Conservation (phyloP, 768 basidiomycete genomes). For the Pulveroboletus sp. region DNA sequence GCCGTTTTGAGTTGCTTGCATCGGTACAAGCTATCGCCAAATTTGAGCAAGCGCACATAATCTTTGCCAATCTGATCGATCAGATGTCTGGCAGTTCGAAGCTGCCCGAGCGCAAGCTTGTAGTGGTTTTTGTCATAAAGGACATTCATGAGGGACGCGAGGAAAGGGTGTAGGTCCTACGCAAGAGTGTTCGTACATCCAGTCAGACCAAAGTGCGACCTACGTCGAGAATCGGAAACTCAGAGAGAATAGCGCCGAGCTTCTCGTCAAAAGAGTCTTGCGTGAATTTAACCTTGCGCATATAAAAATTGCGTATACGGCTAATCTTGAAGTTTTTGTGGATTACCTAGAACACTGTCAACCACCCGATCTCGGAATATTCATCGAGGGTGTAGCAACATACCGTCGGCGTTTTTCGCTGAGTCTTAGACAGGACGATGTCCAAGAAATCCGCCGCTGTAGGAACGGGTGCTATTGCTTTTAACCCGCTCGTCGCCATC, state of each 20-base stretch:
- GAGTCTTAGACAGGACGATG: constrained; percentile 90
- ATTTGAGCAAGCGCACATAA: constrained; percentile 93
- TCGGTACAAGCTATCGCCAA: constrained; percentile 94
- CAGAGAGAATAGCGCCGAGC: constrained; percentile 84
- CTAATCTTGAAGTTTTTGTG: constrained; percentile 99
- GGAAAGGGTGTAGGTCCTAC: constrained; percentile 91
- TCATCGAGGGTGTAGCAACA: background rate
- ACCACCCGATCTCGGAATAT: constrained; percentile 1
- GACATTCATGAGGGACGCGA: constrained; percentile 94
- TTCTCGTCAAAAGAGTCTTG: constrained; percentile 97
- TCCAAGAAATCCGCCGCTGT: constrained; percentile 93
- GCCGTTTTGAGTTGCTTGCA: constrained; percentile 99
- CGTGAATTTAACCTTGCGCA: constrained; percentile 99
- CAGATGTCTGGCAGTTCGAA: constrained; percentile 91
- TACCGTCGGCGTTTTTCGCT: constrained; percentile 96
- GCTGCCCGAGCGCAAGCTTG: constrained; percentile 96
- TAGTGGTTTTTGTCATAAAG: constrained; percentile 99
- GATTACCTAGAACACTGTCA: constrained; percentile 60
- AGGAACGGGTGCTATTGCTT: constrained; percentile 98
- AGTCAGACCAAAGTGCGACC: constrained; percentile 29
- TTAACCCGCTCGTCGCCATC: constrained; percentile 86
- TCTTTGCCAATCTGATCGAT: constrained; percentile 98
- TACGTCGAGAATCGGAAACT: constrained; percentile 97
- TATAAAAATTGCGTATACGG: constrained; percentile 95
- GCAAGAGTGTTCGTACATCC: constrained; percentile 3